Base-by-base conservation (phyloP, 2,329 filamentous ascomycete species). In the Elsinoe ampelina region DNA sequence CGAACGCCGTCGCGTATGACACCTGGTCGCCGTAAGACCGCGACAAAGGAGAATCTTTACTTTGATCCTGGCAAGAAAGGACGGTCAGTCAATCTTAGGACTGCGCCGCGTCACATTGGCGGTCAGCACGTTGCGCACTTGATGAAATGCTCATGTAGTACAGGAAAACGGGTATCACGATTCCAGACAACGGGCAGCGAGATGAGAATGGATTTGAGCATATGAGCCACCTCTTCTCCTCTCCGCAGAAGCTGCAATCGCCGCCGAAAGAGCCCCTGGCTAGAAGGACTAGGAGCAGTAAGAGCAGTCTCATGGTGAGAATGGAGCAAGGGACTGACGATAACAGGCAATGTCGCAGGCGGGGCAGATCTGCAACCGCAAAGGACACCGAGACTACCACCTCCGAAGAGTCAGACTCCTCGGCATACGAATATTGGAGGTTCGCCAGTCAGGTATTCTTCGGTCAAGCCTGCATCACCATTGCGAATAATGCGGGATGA, bases 151-250 rank as follows among this genome's bases (percentile, higher is more conserved):
- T 64, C 58, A 64, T 57, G 12, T 35, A 63, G 57, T 15, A 51
- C 63, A 96, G 92, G 64, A 95, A 95, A 79, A 98, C 93, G 0
- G 93, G 93, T 43, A 80, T 95, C 22, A 86, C 83, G 1, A 72
- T 97, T 32, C 82, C 83, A 65, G 89, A 95, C 66, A 83, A 77
- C 57, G 89, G 89, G 54, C 77, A 84, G 59, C 86, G 89, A 73
- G 92, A 97, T 72, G 90, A 95, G 69, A 78, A 95, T 77, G 93
- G 92, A 70, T 84, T 98, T 76, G 89, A 96, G 69, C 86, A 88
- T 35, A 80, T 95, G 58, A 87, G 92, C 35, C 82, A 83, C 63
- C 82, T 97, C 62, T 95, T 95, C 71, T 96, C 91, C 7, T 95
- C 91, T 17, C 90, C 91, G 12, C 42, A 56, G 13, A 56, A 32